Evolutionary conservation across 2,329 filamentous ascomycete genomes (phyloP).

Genomic region (Chaetomiaceae sp.): DNA sequence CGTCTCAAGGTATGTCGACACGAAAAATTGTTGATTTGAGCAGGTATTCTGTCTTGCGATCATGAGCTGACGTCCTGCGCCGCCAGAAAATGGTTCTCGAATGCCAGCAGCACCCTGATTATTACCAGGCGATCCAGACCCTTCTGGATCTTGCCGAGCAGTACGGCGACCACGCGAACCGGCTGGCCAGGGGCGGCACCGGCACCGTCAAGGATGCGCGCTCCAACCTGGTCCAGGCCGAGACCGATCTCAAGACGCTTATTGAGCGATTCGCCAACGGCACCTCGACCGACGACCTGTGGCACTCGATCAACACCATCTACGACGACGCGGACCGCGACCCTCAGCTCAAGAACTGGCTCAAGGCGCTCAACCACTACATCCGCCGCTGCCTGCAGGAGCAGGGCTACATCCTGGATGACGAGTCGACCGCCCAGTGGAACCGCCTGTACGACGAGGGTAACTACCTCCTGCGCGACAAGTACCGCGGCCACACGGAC

Average conservation of each 20-base stretch:
- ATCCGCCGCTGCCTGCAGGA: conserved; percentile 80
- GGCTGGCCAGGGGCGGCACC: conserved; percentile 57
- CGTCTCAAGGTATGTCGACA: conserved; percentile 58
- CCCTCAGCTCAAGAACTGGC: conserved; percentile 83
- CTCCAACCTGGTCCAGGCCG: conserved; percentile 62
- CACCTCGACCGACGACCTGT: conserved; percentile 82
- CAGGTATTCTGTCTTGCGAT: too few species aligned
- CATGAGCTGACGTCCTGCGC: conserved; percentile 19
- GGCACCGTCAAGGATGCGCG: conserved; percentile 70
- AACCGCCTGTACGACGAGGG: conserved; percentile 80
- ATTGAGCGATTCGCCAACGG: conserved; percentile 95
- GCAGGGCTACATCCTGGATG: conserved; percentile 85
- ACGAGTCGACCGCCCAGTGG: conserved; percentile 75
- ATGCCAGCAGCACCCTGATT: conserved; percentile 92
- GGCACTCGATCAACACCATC: conserved; percentile 77
- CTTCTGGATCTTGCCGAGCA: conserved; percentile 78
- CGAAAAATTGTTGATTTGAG: neutral
- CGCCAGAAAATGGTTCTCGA: conserved; percentile 97
- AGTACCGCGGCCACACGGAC: conserved; percentile 82
- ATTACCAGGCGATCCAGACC: conserved; percentile 85
- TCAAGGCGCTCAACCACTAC: conserved; percentile 71
- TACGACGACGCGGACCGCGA: conserved; percentile 85
- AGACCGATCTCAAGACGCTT: conserved; percentile 76
- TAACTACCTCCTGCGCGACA: conserved; percentile 78
- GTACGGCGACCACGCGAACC: conserved; percentile 71